Conservation (phyloP, 1,284 basidiomycete genomes). For the Ceratobasidium sp. region DNA sequence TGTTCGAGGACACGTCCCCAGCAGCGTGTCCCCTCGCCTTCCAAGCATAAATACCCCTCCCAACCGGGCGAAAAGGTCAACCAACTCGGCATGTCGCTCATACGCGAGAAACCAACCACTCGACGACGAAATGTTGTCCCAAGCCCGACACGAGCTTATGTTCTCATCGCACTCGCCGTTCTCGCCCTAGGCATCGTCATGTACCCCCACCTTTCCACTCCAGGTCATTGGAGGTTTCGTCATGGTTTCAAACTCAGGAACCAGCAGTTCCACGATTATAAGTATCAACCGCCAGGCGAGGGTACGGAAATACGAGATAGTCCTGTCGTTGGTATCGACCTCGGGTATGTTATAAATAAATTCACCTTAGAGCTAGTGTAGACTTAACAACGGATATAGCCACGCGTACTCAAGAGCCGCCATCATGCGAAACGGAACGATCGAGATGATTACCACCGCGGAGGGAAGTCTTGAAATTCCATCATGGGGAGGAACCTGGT, state of each 20-base stretch:
- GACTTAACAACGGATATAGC: background rate
- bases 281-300: too few species aligned
- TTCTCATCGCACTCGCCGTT: background rate
- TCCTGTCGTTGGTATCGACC: slow-evolving; percentile 19
- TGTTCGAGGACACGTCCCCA: too few species aligned
- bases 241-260: background rate
- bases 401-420: slow-evolving; percentile 30
- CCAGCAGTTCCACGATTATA: too few species aligned
- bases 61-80: too few species aligned
- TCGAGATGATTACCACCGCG: slow-evolving; percentile 3
- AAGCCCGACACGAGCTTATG: background rate
- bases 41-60: too few species aligned
- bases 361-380: background rate
- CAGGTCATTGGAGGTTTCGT: too few species aligned
- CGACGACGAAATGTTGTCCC: background rate
- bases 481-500: background rate
- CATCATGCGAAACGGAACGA: background rate
- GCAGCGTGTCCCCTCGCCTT: too few species aligned
- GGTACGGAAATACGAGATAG: too few species aligned
- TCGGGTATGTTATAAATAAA: background rate
- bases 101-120: background rate
- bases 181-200: background rate
- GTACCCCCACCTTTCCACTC: background rate
- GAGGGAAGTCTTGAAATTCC: background rate
- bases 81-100: background rate